Evolutionary conservation across 2,329 filamentous ascomycete genomes (phyloP).

Genomic region (Phoma sp.): DNA sequence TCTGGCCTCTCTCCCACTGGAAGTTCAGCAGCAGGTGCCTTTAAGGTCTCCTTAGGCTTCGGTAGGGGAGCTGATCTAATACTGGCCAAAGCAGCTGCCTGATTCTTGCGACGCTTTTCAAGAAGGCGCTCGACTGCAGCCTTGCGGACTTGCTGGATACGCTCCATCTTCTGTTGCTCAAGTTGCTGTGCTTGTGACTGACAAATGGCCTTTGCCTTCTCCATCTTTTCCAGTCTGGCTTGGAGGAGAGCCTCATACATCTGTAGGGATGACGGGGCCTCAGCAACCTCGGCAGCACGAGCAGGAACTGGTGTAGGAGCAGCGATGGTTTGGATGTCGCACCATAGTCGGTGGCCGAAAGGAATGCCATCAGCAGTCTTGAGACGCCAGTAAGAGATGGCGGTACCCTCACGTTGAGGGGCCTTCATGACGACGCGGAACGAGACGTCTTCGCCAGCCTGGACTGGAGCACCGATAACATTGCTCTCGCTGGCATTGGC

Average conservation of each 20-base stretch:
- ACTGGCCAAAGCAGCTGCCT: slow-evolving; percentile 35
- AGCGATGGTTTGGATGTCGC: slow-evolving; percentile 75
- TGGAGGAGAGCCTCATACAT: slow-evolving; percentile 35
- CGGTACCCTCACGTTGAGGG: slow-evolving; percentile 74
- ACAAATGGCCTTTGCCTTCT: slow-evolving; percentile 28
- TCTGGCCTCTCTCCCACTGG: slow-evolving; percentile 43
- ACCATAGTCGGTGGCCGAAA: slow-evolving; percentile 95
- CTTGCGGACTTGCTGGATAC: slow-evolving; percentile 42
- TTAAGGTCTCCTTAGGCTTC: slow-evolving; percentile 18
- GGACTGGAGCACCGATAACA: slow-evolving; percentile 70
- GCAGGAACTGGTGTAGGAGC: slow-evolving; percentile 16
- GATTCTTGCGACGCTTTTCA: slow-evolving; percentile 40
- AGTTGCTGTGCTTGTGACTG: slow-evolving; percentile 28
- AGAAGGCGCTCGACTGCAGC: slow-evolving; percentile 44
- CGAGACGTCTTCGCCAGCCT: slow-evolving; percentile 73
- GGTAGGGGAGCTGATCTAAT: slow-evolving; percentile 37
- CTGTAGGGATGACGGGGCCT: slow-evolving; percentile 24
- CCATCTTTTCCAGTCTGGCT: slow-evolving; percentile 32
- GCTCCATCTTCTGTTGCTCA: slow-evolving; percentile 36
- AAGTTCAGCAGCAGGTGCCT: slow-evolving; percentile 35
- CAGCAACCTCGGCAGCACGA: slow-evolving; percentile 13
- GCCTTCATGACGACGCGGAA: slow-evolving; percentile 89
- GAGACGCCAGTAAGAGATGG: slow-evolving; percentile 96
- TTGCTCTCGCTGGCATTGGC: slow-evolving; percentile 83
- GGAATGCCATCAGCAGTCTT: slow-evolving; percentile 79